A percentile compares a stretch with the other conserved stretches of the same genome.
phyloP scores from a whole-genome alignment of 495 filamentous ascomycete genomes.

The Neurospora discreta region DNA sequence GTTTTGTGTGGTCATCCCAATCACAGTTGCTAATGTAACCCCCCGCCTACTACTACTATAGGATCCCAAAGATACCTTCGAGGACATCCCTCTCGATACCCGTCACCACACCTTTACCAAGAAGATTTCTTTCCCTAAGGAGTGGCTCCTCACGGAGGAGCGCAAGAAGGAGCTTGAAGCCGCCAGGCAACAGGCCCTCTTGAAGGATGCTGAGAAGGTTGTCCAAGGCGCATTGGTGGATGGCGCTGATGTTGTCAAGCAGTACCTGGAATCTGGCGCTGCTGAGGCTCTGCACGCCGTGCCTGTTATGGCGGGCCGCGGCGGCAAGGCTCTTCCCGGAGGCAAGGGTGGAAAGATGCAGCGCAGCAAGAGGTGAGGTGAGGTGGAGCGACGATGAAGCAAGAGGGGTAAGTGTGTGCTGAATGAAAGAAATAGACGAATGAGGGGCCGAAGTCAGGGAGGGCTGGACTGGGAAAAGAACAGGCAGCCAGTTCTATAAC shows the following conservation, averaged over 20 bases:
- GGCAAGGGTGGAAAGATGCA: background rate
- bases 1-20: background rate
- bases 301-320: background rate
- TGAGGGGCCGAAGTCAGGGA: background rate
- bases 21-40: background rate
- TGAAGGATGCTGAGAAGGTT: constrained; percentile 35
- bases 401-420: background rate
- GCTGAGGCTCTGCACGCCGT: background rate
- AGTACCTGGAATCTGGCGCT: constrained; percentile 16
- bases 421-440: background rate
- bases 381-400: background rate
- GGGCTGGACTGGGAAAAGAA: background rate
- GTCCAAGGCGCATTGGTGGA: constrained; percentile 41
- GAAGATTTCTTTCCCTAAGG: constrained; percentile 62
- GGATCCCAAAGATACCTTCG: constrained; percentile 68
- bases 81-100: constrained; percentile 82
- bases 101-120: constrained; percentile 69
- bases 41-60: constrained; percentile 11
- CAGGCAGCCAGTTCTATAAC: background rate
- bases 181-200: constrained; percentile 37
- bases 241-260: constrained; percentile 41
- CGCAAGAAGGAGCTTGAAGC: constrained; percentile 53
- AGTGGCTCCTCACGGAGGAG: constrained; percentile 68
- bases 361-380: background rate
- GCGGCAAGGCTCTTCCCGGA: background rate